phyloP scores from a whole-genome alignment of 2,329 filamentous ascomycete genomes.

The Ophiocordyceps sinensis region DNA sequence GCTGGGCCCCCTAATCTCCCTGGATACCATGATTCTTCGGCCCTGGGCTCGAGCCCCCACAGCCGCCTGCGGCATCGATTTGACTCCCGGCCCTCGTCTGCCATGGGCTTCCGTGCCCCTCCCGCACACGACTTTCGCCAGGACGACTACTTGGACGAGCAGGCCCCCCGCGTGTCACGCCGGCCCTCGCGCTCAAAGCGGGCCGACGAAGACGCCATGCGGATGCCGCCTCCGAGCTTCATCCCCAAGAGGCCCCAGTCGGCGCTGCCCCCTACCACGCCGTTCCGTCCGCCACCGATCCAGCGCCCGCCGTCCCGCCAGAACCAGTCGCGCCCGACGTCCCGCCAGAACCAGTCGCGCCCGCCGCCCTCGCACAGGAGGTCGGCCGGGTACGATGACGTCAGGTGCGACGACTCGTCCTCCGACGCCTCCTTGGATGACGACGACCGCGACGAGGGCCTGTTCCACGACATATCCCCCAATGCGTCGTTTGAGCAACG shows the following conservation, averaged over 20 bases:
- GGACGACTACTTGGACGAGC: constrained; percentile 24
- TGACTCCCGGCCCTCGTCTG: constrained; percentile 20
- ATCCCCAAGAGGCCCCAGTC: constrained; percentile 20
- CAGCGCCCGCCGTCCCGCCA: constrained; percentile 11
- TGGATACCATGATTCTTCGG: constrained; percentile 14
- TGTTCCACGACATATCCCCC: constrained; percentile 25
- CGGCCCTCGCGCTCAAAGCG: constrained; percentile 28
- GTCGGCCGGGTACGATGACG: constrained; percentile 16
- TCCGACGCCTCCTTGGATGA: constrained; percentile 5
- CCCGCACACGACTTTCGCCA: constrained; percentile 16
- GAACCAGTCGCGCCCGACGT: constrained; percentile 16
- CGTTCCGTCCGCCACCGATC: constrained; percentile 15
- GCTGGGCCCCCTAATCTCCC: constrained; percentile 11
- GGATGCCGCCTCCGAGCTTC: constrained; percentile 33
- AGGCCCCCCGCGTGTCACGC: constrained; percentile 19
- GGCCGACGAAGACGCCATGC: constrained; percentile 27
- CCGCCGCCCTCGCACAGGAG: constrained; percentile 14
- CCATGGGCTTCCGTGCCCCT: constrained; percentile 21
- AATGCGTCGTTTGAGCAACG: constrained; percentile 18
- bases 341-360: constrained; percentile 14
- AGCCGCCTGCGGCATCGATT: constrained; percentile 19
- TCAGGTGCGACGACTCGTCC: constrained; percentile 12
- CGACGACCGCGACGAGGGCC: constrained; percentile 4
- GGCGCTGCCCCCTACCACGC: constrained; percentile 12
- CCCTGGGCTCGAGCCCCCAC: constrained; percentile 5